phyloP scores from a whole-genome alignment of 495 filamentous ascomycete species.

The Bryoglossum gracile region DNA sequence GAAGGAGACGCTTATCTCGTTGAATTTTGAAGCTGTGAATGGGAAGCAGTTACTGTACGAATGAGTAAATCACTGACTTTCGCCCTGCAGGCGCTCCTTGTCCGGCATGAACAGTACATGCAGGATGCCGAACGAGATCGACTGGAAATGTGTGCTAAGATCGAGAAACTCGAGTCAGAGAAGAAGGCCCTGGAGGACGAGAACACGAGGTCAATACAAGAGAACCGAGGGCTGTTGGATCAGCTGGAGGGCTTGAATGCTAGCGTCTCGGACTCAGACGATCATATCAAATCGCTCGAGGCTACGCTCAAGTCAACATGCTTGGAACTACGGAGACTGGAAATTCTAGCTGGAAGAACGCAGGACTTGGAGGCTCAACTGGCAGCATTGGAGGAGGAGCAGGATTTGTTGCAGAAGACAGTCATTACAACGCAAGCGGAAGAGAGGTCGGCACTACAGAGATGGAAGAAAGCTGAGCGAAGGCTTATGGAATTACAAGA shows the following conservation, averaged over 20 bases:
- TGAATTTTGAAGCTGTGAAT: too few relatives aligned
- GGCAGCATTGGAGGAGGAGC: slow-evolving; percentile 69
- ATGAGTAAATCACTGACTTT: slow-evolving; percentile 54
- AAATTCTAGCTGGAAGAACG: slow-evolving; percentile 63
- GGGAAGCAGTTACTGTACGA: too few relatives aligned
- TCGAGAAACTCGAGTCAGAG: slow-evolving; percentile 70
- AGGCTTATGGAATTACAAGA: slow-evolving; percentile 68
- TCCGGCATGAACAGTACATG: slow-evolving; percentile 89
- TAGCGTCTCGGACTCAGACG: slow-evolving; percentile 66
- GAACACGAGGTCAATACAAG: slow-evolving; percentile 67
- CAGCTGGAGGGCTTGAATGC: slow-evolving; percentile 78
- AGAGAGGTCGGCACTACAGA: slow-evolving; percentile 63
- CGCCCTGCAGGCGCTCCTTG: slow-evolving; percentile 76
- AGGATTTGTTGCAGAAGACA: slow-evolving; percentile 58
- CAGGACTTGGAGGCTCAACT: slow-evolving; percentile 73
- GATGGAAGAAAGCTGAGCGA: slow-evolving; percentile 77
- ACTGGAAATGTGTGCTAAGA: slow-evolving; percentile 54
- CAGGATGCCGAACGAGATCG: slow-evolving; percentile 82
- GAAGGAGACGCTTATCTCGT: too few relatives aligned
- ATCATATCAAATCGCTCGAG: slow-evolving; percentile 61
- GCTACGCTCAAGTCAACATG: slow-evolving; percentile 66
- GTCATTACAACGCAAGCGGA: slow-evolving; percentile 60
- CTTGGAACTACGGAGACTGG: slow-evolving; percentile 65
- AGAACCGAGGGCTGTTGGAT: slow-evolving; percentile 70
- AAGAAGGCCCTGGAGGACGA: slow-evolving; percentile 64